Evolutionary conservation across 805 yeast genomes (phyloP).

Genomic region (Yamadazyma ubonensis): DNA sequence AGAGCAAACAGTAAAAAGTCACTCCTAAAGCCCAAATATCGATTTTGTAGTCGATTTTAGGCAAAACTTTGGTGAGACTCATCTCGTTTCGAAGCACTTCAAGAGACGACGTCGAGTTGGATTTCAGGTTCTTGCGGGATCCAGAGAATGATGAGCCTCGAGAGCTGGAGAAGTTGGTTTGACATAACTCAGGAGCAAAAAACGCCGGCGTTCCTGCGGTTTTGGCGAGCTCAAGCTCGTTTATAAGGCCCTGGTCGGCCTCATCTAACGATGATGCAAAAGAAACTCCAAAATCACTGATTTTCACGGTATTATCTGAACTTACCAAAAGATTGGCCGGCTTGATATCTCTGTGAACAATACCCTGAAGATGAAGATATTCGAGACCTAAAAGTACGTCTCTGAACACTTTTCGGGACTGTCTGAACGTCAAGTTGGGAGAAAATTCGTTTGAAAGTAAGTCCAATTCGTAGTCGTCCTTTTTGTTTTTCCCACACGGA

Average conservation of each 20-base stretch:
- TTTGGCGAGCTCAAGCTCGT: conserved; percentile 82
- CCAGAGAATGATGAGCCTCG: conserved; percentile 6
- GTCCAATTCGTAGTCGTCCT: conserved; percentile 19
- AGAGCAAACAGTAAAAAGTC: conserved; percentile 80
- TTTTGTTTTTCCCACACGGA: conserved; percentile 31
- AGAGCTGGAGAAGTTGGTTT: conserved; percentile 44
- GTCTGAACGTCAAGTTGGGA: conserved; percentile 66
- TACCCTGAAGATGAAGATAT: conserved; percentile 85
- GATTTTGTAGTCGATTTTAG: conserved; percentile 72
- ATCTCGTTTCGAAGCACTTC: conserved; percentile 24
- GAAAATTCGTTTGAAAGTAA: conserved; percentile 26
- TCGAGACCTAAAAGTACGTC: conserved; percentile 88
- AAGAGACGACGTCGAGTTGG: conserved; percentile 20
- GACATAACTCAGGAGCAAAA: conserved; percentile 90
- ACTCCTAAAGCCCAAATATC: conserved; percentile 99
- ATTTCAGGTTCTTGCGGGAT: conserved; percentile 5
- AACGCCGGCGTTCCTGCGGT: conserved; percentile 98
- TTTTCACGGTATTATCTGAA: conserved; percentile 72
- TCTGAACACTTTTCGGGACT: conserved; percentile 70
- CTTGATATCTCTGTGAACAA: conserved; percentile 92
- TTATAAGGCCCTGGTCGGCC: conserved; percentile 43
- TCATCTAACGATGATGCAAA: conserved; percentile 54
- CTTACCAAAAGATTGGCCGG: conserved; percentile 86
- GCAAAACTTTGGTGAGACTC: conserved; percentile 23
- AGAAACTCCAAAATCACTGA: conserved; percentile 96